Base-by-base conservation (phyloP, 2,329 filamentous ascomycete species). In the Neonectria coccinea region DNA sequence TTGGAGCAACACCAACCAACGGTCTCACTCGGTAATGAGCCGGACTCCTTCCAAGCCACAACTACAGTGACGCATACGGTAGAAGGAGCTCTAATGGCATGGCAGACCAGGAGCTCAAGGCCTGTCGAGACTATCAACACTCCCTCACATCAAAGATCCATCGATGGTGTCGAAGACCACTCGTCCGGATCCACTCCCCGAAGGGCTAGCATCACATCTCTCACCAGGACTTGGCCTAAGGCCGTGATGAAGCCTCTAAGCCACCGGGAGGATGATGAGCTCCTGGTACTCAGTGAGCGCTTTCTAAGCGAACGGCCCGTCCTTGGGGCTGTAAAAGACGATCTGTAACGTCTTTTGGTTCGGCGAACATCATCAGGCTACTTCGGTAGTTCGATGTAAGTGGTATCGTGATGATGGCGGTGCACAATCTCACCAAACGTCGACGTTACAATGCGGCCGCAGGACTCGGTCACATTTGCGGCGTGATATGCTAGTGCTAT, bases 291-390 rank as follows among this genome's bases (percentile, higher is more conserved):
- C 9, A 16, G 33, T 42, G 14, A 56, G 41, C 27, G 41, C 41
- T 59, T 56, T 29, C 36, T 36, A 29, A n/a, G 12, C 29, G 22
- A 44, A 42, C 54, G 44, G 25, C 56, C 61, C 45, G 52, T 45
- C 20, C 47, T 56, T 56, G 61, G 36, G 61, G 61, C 61, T 64
- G 51, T 59, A 56, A 52, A 45, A 8, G 44, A 31, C 44, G 27
- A 55, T 51, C 36, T 41, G 55, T 31, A 55, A 51, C 50, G 41
- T 9, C 20, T 20, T 18, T n/a, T 29, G 31, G 44, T 29, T 27
- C 45, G 41, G 44, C 14, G 41, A 20, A 36, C 14, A 52, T 56
- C n/a, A 22, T 12, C 39, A 42, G n/a, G 25, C 31, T 64, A 20
- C 45, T n/a, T 27, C 33, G 14, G 33, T n/a, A 22, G 33, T 29